phyloP scores from a whole-genome alignment of 2,329 filamentous ascomycete species.

The Fusarium metavorans region DNA sequence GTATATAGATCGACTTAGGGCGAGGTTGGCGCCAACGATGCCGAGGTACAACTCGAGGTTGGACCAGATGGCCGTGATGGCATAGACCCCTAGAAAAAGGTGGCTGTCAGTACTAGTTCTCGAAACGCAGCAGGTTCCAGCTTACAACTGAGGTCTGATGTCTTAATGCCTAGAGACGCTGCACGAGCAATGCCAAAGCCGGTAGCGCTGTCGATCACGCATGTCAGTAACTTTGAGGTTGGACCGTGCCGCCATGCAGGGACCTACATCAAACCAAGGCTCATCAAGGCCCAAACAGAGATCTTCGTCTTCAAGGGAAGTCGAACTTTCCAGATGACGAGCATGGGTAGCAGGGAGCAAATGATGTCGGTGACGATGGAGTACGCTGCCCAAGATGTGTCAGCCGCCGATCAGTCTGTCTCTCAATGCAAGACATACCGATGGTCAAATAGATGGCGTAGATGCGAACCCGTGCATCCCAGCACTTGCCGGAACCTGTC shows the following conservation, averaged over 20 bases:
- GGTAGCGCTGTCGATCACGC: conserved; percentile 20
- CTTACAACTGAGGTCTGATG: conserved; percentile 40
- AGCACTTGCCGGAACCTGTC: conserved; percentile 46
- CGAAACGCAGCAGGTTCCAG: accelerated
- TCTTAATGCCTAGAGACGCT: conserved; percentile 32
- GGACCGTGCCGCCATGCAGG: background rate
- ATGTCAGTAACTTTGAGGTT: conserved; percentile 2
- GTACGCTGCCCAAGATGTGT: conserved; percentile 5
- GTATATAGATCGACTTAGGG: conserved; percentile 38
- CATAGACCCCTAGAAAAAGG: conserved; percentile 43
- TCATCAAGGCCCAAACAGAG: conserved; percentile 49
- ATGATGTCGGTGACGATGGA: conserved; percentile 35
- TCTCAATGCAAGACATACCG: conserved; percentile 8
- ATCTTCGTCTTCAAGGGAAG: conserved; percentile 48
- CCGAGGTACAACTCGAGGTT: conserved; percentile 53
- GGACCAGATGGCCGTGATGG: conserved; percentile 53
- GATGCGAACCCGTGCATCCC: conserved; percentile 48
- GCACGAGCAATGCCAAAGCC: conserved; percentile 39
- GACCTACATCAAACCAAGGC: conserved; percentile 44
- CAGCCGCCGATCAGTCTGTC: background rate
- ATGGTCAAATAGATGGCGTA: conserved; percentile 51
- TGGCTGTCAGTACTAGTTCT: background rate
- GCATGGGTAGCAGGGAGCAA: conserved; percentile 45
- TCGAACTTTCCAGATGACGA: conserved; percentile 50
- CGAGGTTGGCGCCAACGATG: conserved; percentile 51